phyloP scores from a whole-genome alignment of 2,329 filamentous ascomycete genomes.

The Fusarium torulosum region DNA sequence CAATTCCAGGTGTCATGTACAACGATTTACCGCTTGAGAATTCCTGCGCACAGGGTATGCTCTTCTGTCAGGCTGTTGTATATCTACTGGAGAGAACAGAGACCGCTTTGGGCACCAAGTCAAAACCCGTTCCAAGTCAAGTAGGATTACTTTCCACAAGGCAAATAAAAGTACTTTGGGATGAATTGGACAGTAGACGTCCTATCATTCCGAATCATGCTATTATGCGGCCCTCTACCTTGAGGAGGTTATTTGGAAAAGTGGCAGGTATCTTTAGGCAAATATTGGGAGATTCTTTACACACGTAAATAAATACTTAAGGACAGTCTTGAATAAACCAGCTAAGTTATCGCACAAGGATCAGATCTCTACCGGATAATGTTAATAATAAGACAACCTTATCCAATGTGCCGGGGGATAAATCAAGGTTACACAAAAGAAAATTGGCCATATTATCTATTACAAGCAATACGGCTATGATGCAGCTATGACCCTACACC shows the following conservation, averaged over 20 bases:
- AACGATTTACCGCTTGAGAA: accelerated
- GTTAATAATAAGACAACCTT: too few species aligned
- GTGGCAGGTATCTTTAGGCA: neutral
- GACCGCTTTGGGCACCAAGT: neutral
- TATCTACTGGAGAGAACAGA: neutral
- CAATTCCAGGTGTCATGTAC: neutral
- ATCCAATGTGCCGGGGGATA: too few species aligned
- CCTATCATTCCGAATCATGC: neutral
- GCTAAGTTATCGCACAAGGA: too few species aligned
- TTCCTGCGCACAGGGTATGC: neutral
- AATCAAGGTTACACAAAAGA: too few species aligned
- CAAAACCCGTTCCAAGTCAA: accelerated
- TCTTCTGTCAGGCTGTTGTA: neutral
- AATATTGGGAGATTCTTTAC: too few species aligned
- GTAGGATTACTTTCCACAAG: neutral
- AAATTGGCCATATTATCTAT: too few species aligned
- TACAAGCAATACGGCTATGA: too few species aligned
- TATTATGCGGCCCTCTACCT: neutral
- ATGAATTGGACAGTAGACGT: neutral
- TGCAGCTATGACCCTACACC: too few species aligned
- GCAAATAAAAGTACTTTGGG: neutral
- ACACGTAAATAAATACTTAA: too few species aligned
- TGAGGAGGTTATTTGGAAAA: neutral
- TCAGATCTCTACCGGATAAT: too few species aligned
- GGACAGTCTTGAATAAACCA: too few species aligned